A percentile compares a stretch with the other conserved stretches of the same genome.
These are phyloP conservation scores for Mucor mucedo DNA, from an alignment of 371 early-diverging fungal genomes.

Conservation along the genomic window DNA sequence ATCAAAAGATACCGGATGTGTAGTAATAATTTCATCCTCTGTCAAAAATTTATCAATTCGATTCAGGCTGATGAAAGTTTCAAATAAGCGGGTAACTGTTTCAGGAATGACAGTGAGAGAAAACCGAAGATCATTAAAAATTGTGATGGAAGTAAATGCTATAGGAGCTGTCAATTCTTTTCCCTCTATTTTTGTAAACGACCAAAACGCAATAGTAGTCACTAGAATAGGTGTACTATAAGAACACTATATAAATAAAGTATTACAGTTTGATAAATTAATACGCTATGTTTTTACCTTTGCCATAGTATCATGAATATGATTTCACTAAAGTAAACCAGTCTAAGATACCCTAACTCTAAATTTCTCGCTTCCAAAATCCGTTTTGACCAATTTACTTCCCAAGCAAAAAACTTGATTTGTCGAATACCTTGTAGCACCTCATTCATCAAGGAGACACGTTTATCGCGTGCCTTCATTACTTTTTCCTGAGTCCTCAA, in stretches of 20 bases:
- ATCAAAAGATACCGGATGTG: no score
- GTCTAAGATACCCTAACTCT: conserved; percentile 48
- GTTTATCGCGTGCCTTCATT: conserved; percentile 52
- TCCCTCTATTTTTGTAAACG: conserved; percentile 58
- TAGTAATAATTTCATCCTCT: conserved; percentile 65
- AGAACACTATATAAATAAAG: not conserved
- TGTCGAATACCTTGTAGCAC: conserved; percentile 62
- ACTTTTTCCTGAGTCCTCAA: conserved; percentile 46
- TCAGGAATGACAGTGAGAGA: conserved; percentile 61
- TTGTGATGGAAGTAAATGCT: conserved; percentile 61
- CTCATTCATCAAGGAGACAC: conserved; percentile 54
- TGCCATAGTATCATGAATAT: conserved; percentile 37
- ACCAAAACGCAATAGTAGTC: conserved; percentile 53
- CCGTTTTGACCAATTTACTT: conserved; percentile 40
- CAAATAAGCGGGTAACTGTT: conserved; percentile 37
- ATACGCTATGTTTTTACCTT: conserved; percentile 14
- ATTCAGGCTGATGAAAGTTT: conserved; percentile 37
- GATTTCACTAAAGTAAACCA: conserved; percentile 23
- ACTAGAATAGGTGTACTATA: conserved; percentile 56
- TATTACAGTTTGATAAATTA: no score
- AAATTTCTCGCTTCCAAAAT: conserved; percentile 49
- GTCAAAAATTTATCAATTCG: conserved; percentile 77
- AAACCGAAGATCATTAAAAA: conserved; percentile 56
- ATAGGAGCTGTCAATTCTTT: conserved; percentile 59
- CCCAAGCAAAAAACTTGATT: conserved; percentile 72